phyloP scores from a whole-genome alignment of 805 yeast species.

The Candida krabiensis region DNA sequence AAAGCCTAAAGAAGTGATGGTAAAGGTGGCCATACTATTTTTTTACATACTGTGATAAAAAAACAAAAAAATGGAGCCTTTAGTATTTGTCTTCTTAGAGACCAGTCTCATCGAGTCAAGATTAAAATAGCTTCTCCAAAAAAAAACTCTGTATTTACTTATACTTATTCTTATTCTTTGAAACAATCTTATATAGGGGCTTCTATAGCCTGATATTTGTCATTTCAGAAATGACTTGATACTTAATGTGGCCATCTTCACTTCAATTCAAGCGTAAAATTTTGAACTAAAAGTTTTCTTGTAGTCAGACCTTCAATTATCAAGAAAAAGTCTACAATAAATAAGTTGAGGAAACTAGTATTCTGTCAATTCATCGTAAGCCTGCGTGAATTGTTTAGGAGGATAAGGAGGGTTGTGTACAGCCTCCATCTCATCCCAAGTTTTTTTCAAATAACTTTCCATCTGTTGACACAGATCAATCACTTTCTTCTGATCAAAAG shows the following conservation, averaged over 20 bases:
- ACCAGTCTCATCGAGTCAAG: too few relatives aligned
- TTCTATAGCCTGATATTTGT: too few relatives aligned
- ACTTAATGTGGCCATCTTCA: too few relatives aligned
- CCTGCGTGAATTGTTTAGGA: slow-evolving; percentile 22
- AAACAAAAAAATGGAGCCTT: slow-evolving; percentile 5
- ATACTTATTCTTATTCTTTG: slow-evolving; percentile 6
- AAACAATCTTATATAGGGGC: too few relatives aligned
- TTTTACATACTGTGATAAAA: not conserved
- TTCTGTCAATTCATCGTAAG: slow-evolving; percentile 24
- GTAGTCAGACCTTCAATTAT: too few relatives aligned
- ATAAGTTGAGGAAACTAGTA: too few relatives aligned
- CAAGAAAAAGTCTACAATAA: too few relatives aligned
- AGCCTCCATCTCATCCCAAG: slow-evolving; percentile 35
- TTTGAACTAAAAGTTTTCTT: too few relatives aligned
- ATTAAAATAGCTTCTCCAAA: not conserved
- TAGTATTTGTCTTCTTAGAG: not conserved
- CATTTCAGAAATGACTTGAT: too few relatives aligned
- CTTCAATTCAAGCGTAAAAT: too few relatives aligned
- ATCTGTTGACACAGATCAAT: slow-evolving; percentile 29
- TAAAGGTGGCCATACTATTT: not conserved
- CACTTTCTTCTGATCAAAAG: slow-evolving; percentile 30
- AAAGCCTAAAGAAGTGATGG: slow-evolving; percentile 13
- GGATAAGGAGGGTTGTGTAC: slow-evolving; percentile 30
- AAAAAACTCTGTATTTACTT: not conserved
- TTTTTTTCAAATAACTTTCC: slow-evolving; percentile 28